Evolutionary conservation across 2,329 filamentous ascomycete genomes (phyloP).

Genomic region (Acrocalymma vagum): DNA sequence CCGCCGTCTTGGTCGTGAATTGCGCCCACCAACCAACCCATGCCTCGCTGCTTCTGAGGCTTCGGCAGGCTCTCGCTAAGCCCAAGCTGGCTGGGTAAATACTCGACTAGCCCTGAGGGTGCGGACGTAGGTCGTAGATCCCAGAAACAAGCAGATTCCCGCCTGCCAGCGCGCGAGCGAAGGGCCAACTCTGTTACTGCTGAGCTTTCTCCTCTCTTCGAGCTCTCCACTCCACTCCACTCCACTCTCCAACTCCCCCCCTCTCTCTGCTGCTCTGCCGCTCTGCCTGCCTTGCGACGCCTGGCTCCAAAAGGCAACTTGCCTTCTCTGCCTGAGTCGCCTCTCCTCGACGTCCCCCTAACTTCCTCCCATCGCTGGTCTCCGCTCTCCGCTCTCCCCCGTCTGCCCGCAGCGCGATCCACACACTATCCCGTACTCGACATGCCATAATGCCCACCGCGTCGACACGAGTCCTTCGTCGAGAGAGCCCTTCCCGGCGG

Average conservation of each 20-base stretch:
- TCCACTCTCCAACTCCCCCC: slow-evolving; percentile 37
- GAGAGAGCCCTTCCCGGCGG: slow-evolving; percentile 48
- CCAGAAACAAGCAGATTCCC: slow-evolving; percentile 42
- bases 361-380: slow-evolving; percentile 31
- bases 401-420: slow-evolving; percentile 26
- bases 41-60: no score
- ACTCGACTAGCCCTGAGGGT: slow-evolving; percentile 36
- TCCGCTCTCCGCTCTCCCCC: slow-evolving; percentile 11
- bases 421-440: slow-evolving; percentile 31
- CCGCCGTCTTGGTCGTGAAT: no score
- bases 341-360: slow-evolving; percentile 25
- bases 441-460: slow-evolving; percentile 52
- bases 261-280: slow-evolving; percentile 35
- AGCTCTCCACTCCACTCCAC: slow-evolving; percentile 37
- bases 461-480: slow-evolving; percentile 45
- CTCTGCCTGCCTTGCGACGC: slow-evolving; percentile 27
- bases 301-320: slow-evolving; percentile 31
- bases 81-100: slow-evolving; percentile 33
- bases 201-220: no score
- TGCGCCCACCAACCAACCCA: slow-evolving; percentile 42
- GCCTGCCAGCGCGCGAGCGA: no score
- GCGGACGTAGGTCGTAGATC: no score
- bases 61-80: slow-evolving; percentile 43
- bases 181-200: no score
- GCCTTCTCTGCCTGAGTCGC: slow-evolving; percentile 7